These are phyloP conservation scores for Geosmithia morbida DNA, from an alignment of 2,329 filamentous ascomycete species.

Conservation along the genomic window DNA sequence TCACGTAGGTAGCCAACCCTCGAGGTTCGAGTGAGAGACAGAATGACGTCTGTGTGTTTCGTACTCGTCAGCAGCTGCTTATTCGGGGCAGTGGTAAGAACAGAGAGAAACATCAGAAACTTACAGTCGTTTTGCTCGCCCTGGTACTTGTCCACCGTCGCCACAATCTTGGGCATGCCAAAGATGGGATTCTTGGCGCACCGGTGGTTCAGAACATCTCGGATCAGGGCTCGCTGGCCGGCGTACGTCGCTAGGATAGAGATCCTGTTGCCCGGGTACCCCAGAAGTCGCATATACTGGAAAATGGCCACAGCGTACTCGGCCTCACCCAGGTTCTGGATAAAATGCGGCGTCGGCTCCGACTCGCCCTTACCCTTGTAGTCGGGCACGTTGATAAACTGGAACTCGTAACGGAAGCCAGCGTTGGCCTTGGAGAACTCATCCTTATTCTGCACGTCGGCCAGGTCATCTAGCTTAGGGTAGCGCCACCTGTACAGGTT, in stretches of 20 bases:
- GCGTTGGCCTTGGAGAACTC: slow-evolving; percentile 78
- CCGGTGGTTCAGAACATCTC: slow-evolving; percentile 70
- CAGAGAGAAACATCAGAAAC: slow-evolving; percentile 18
- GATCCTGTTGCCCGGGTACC: slow-evolving; percentile 74
- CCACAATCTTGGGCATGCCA: slow-evolving; percentile 76
- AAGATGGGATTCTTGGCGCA: slow-evolving; percentile 77
- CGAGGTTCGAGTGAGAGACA: slow-evolving; percentile 81
- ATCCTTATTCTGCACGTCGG: slow-evolving; percentile 49
- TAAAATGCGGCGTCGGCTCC: slow-evolving; percentile 85
- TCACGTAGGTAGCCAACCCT: slow-evolving; percentile 87
- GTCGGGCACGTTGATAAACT: slow-evolving; percentile 90
- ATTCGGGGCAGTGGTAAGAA: neutral
- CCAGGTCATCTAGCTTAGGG: slow-evolving; percentile 61
- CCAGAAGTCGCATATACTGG: slow-evolving; percentile 93
- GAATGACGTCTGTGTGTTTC: slow-evolving; percentile 57
- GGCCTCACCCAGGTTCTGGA: slow-evolving; percentile 92
- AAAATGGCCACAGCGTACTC: slow-evolving; percentile 93
- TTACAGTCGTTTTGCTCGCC: slow-evolving; percentile 98
- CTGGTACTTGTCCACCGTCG: slow-evolving; percentile 97
- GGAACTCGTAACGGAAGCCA: slow-evolving; percentile 86
- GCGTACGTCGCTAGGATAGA: slow-evolving; percentile 89
- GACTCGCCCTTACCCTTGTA: slow-evolving; percentile 84
- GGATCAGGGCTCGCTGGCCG: slow-evolving; percentile 77
- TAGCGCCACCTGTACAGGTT: slow-evolving; percentile 92
- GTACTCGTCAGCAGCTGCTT: slow-evolving; percentile 8